Base-by-base conservation (phyloP, 2,329 filamentous ascomycete species). In the Arthrinium phaeospermum region DNA sequence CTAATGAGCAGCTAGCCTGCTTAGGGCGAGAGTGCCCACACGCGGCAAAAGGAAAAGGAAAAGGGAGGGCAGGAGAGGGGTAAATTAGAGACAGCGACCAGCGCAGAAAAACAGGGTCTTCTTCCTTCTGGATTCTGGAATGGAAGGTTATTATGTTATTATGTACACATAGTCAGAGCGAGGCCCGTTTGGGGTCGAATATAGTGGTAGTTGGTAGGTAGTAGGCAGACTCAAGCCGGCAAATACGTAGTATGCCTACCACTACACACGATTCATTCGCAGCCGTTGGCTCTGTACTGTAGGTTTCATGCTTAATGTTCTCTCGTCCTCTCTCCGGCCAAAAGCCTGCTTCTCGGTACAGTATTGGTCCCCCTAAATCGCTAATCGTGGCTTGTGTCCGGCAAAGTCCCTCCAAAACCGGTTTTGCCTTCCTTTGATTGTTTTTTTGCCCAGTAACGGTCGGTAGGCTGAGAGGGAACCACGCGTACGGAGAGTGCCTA, bases 401-500 rank as follows among this genome's bases (percentile, higher is more conserved):
- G 57, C 30, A 37, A 64, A 8, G 10, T 37, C 3, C 19, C 27
- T 30, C 30, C 30, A 64, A 64, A 64, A 64, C 57, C 57, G 30
- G 57, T 64, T 64, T 64, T 64, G 19, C 19, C 57, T 19, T 41
- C 22, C 34, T 19, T 41, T n/a, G 30, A 10, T 64, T 64, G 34
- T 64, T 41, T 22, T 34, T 64, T 64, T n/a, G 34, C 57, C 57
- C 57, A 24, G 37, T 22, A 41, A 64, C 34, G 57, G 57, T 64
- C 57, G 57, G 57, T 64, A 64, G 57, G 57, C 57, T 64, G 57
- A 41, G 34, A 64, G 57, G n/a, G 57, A 41, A 64, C 57, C 57
- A 64, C 57, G 57, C 57, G 57, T 64, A 64, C 57, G 34, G 12
- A 22, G 10, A 41, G 41, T 64, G 41, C 57, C n/a, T 14, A 49